These are phyloP conservation scores for Exophiala bonariae DNA, from an alignment of 2,329 filamentous ascomycete genomes.

Conservation along the genomic window DNA sequence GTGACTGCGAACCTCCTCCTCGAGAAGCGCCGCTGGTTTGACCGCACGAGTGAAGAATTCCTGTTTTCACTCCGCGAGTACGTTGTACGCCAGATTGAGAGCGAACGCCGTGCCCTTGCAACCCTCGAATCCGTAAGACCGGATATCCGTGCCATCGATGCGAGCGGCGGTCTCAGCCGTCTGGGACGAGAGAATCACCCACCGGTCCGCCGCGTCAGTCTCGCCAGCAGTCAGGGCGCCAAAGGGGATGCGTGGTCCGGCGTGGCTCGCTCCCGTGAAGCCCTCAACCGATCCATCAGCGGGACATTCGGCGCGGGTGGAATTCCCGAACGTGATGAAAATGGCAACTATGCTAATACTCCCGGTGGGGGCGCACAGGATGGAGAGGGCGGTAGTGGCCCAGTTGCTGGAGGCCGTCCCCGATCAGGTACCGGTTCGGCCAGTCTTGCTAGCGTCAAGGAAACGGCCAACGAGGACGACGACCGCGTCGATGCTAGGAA, in stretches of 20 bases:
- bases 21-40: conserved; percentile 89
- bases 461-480: conserved; percentile 71
- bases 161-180: conserved; percentile 83
- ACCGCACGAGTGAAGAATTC: conserved; percentile 80
- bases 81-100: conserved; percentile 90
- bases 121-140: conserved; percentile 91
- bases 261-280: conserved; percentile 78
- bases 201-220: conserved; percentile 66
- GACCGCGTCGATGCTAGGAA: conserved; percentile 94
- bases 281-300: conserved; percentile 74
- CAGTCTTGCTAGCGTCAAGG: conserved; percentile 61
- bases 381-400: conserved; percentile 40
- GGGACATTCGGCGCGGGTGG: conserved; percentile 60
- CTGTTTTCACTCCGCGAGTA: conserved; percentile 84
- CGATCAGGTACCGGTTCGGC: conserved; percentile 36
- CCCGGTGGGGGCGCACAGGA: conserved; percentile 62
- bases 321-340: conserved; percentile 63
- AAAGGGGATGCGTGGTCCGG: conserved; percentile 99
- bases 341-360: conserved; percentile 39
- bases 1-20: conserved; percentile 86
- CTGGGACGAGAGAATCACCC: conserved; percentile 89
- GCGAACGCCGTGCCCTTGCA: conserved; percentile 85
- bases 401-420: conserved; percentile 34
- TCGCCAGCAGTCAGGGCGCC: conserved; percentile 87
- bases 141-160: conserved; percentile 89